Base-by-base conservation (phyloP, 2,329 filamentous ascomycete species). In the Podosphaera xanthii region DNA sequence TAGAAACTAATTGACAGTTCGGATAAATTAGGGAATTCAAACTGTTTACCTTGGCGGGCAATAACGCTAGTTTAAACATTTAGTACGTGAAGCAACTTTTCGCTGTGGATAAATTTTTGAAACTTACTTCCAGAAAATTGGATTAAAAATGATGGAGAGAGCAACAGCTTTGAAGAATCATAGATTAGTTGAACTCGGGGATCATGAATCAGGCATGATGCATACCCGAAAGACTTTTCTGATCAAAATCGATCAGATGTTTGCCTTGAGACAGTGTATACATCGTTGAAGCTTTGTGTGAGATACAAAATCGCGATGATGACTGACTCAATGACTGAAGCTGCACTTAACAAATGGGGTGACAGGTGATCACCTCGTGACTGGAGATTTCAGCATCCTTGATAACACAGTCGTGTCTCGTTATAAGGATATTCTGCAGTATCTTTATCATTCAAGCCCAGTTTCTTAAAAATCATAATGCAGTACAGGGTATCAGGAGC, bases 81-180 rank as follows among this genome's bases (percentile, higher is more conserved):
- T 59, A 64, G 60, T 54, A 36, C 30, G 52, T 10, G 34, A 14
- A 10, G 34, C 34, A 9, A 40, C 9, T 61, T 6, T 10, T 40
- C 7, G 30, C 58, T 48, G 53, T 22, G 12, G 42, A 53, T 31
- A 57, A 46, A 55, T 49, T 42, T 63, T 61, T 57, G 52, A 62
- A 58, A 78, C 87, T 76, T 78, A 95, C 90, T 98, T 98, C 92
- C 92, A 98, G 73, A 96, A 97, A n/a, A 92, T 84, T 31, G 92
- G 92, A 73, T 98, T 98, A 74, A 98, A 97, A 56, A 84, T 78
- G 72, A 98, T 94, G 58, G 86, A 80, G 59, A 76, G 77, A 55
- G 83, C 86, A 65, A 88, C 87, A 65, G 92, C 90, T 95, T 64
- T 44, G 50, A 38, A 44, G 60, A 49, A 60, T 33, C n/a, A 58